Evolutionary conservation across 495 filamentous ascomycete genomes (phyloP).

Genomic region (Neurospora africana): DNA sequence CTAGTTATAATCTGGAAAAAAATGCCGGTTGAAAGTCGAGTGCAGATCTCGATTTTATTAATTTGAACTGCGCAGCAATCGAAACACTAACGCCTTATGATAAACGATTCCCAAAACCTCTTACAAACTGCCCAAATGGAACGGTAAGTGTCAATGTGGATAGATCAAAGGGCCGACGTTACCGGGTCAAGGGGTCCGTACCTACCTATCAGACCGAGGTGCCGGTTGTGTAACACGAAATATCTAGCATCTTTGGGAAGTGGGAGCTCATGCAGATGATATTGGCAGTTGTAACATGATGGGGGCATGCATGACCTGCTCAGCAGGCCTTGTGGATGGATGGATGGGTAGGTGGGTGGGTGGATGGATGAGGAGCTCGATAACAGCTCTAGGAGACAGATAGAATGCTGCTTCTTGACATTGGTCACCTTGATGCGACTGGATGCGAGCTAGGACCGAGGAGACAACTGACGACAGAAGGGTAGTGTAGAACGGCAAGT

Average conservation of each 20-base stretch:
- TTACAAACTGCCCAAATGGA: background rate
- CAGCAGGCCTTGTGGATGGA: background rate
- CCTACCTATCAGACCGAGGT: background rate
- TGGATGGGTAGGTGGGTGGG: background rate
- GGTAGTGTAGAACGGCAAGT: background rate
- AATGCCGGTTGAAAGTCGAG: constrained; percentile 29
- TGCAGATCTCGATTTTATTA: constrained; percentile 30
- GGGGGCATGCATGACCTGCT: background rate
- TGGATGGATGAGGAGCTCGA: background rate
- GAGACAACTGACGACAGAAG: background rate
- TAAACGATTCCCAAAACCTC: background rate
- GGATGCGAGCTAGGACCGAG: background rate
- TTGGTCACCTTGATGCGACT: background rate
- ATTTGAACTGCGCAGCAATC: constrained; percentile 6
- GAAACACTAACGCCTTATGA: background rate
- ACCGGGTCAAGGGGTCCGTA: background rate
- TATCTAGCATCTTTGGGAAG: background rate
- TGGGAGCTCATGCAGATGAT: background rate
- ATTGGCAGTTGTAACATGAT: background rate
- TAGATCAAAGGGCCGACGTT: background rate
- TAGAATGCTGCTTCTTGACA: background rate
- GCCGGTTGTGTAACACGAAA: background rate
- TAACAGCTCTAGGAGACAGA: background rate
- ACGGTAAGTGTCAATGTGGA: background rate
- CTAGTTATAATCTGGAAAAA: constrained; percentile 29